Base-by-base conservation (phyloP, 108 stramenopile genomes). In the Nitzschia palea region DNA sequence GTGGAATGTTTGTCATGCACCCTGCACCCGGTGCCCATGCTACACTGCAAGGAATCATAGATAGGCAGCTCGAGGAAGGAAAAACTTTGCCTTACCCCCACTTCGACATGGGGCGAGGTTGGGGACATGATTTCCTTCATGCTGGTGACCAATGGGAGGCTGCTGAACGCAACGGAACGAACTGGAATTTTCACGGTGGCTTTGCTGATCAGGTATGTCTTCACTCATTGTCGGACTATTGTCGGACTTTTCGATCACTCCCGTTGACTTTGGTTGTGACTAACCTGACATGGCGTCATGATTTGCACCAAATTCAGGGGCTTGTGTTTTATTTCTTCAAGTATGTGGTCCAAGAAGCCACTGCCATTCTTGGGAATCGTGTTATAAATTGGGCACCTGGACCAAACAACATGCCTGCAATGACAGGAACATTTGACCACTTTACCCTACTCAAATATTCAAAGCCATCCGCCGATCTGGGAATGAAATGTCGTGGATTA, bases 291-390 rank as follows among this genome's bases (percentile, higher is more conserved):
- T n/a, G n/a, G n/a, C n/a, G n/a, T n/a, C n/a, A n/a, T n/a, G n/a
- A n/a, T n/a, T n/a, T n/a, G n/a, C n/a, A n/a, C n/a, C n/a, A n/a
- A n/a, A n/a, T n/a, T n/a, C n/a, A 48, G n/a, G 47, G 85, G 17
- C 34, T 86, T 0, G 42, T 86, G 35, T 79, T 64, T 50, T 74
- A 79, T 62, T 74, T 44, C 35, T 30, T 47, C 10, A 79, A 79
- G 44, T 79, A 79, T 48, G 25, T 50, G 6, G 29, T 52, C 22
- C 32, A 48, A 25, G 18, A 47, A 55, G 64, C 53, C 9, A 63
- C 68, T 1, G 60, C 67, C 36, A 28, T 67, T 23, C 40, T 61
- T 5, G 45, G 56, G 9, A 20, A 32, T 17, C 31, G 51, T 20
- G 31, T 77, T 18, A 27, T 57, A 36, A 48, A 71, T 25, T 71